Evolutionary conservation across 2,329 filamentous ascomycete genomes (phyloP), one percentile per base, ranked within the genome.

Genomic region (Arthrobotrys entomopaga): DNA sequence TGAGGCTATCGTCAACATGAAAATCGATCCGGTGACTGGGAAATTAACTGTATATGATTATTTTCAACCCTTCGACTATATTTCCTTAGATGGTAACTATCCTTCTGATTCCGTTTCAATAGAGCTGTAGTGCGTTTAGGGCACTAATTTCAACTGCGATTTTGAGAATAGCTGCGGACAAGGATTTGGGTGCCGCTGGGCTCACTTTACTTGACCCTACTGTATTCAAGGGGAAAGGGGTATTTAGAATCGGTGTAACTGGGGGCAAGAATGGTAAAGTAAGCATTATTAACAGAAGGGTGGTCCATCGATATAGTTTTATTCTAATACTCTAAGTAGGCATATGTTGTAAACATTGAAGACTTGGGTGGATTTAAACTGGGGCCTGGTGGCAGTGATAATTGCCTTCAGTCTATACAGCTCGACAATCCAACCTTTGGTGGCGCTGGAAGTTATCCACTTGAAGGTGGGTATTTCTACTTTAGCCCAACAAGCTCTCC

Each of bases 41-140:
- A 82, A 85, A 48, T 82, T 86, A 0, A 80, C 80, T 0, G 76
- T 86, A 2, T 80, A 82, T 8, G 85, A 87, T 59, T 87, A 86
- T 77, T 87, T 87, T 69, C 84, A 86, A 81, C 85, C 85, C 0
- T 85, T 82, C 75, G 84, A 86, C 53, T 86, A 87, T 64, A 81
- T 81, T 65, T 82, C 0, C 80, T 86, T 73, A 1, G 67, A 73
- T 54, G 67, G 67, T 73, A 65, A 59, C 19, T 22, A 26, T 52
- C 26, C n/a, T n/a, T n/a, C n/a, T n/a, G n/a, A n/a, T n/a, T n/a
- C n/a, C n/a, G n/a, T n/a, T n/a, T n/a, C n/a, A n/a, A n/a, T n/a
- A n/a, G n/a, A n/a, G n/a, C n/a, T n/a, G n/a, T n/a, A n/a, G n/a
- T 34, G 29, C 29, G 29, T 34, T 34, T 5, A 43, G 26, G n/a